These are phyloP conservation scores for Pseudozyma sp. DNA, from an alignment of 1,284 basidiomycete species.

Conservation along the genomic window DNA sequence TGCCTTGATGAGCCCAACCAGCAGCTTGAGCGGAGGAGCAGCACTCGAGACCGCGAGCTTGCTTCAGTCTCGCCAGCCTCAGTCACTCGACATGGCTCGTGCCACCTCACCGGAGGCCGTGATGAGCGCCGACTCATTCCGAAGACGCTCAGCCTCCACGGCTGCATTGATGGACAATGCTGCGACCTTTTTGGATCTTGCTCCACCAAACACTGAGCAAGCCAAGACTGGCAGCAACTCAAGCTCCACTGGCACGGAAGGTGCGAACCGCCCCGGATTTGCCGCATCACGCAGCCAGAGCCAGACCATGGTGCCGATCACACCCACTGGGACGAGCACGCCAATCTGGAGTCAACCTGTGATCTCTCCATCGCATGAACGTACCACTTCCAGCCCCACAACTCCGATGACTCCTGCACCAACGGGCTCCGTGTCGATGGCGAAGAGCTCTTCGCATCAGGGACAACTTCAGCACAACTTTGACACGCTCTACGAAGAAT, in stretches of 20 bases:
- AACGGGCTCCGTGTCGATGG: conserved; percentile 17
- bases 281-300: conserved; percentile 9
- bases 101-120: conserved; percentile 5
- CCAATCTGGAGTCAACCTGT: background rate
- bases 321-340: background rate
- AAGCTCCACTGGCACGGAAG: conserved; percentile 3
- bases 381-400: conserved; percentile 24
- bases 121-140: conserved; percentile 24
- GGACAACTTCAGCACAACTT: conserved; percentile 20
- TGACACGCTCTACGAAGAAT: background rate
- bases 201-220: background rate
- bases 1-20: conserved; percentile 8
- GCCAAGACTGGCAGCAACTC: conserved; percentile 9
- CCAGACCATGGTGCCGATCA: conserved; percentile 3
- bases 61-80: conserved; percentile 2
- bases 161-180: conserved; percentile 47
- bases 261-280: background rate
- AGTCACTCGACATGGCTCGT: conserved; percentile 26
- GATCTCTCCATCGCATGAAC: conserved; percentile 16
- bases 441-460: conserved; percentile 26
- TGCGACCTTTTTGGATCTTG: conserved; percentile 26
- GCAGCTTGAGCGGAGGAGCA: background rate
- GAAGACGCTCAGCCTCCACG: conserved; percentile 42
- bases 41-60: conserved; percentile 2
- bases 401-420: background rate